Percentiles rank a stretch among this genome's conserved stretches.
phyloP scores from a whole-genome alignment of 2,329 filamentous ascomycete species.

The Cercospora janseana region DNA sequence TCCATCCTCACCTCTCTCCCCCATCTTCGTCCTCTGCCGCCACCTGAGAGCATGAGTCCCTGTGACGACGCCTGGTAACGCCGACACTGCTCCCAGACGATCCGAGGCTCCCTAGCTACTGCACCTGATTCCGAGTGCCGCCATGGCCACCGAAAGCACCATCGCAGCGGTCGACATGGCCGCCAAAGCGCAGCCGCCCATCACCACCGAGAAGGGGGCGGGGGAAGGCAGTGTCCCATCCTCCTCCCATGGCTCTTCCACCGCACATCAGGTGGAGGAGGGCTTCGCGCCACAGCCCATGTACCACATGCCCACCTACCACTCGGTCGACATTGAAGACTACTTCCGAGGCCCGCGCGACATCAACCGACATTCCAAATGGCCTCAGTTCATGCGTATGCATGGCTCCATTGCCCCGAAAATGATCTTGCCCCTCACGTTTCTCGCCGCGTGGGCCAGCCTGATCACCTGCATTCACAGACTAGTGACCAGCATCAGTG shows the following conservation, averaged over 20 bases:
- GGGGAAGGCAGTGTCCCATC: not conserved
- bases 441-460: slow-evolving; percentile 65
- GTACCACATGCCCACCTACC: slow-evolving; percentile 21
- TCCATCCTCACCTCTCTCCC: not conserved
- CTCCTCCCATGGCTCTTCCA: slow-evolving; percentile 6
- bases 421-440: slow-evolving; percentile 66
- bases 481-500: slow-evolving; percentile 47
- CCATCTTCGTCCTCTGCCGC: not conserved
- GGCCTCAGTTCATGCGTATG: slow-evolving; percentile 71
- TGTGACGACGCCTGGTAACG: not conserved
- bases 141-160: slow-evolving; percentile 4
- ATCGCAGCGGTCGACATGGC: slow-evolving; percentile 11
- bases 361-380: slow-evolving; percentile 71
- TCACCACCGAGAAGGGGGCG: slow-evolving; percentile 5
- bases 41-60: slow-evolving; percentile 1
- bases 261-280: slow-evolving; percentile 5
- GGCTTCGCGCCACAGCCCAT: slow-evolving; percentile 16
- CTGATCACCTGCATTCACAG: slow-evolving; percentile 59
- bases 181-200: not conserved
- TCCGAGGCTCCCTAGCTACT: not conserved
- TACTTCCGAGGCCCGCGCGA: slow-evolving; percentile 56
- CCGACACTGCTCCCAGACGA: not conserved
- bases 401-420: slow-evolving; percentile 73
- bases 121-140: not conserved
- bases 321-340: slow-evolving; percentile 33